Conservation (phyloP, 345 rosid species). For the Linum trigynum region DNA sequence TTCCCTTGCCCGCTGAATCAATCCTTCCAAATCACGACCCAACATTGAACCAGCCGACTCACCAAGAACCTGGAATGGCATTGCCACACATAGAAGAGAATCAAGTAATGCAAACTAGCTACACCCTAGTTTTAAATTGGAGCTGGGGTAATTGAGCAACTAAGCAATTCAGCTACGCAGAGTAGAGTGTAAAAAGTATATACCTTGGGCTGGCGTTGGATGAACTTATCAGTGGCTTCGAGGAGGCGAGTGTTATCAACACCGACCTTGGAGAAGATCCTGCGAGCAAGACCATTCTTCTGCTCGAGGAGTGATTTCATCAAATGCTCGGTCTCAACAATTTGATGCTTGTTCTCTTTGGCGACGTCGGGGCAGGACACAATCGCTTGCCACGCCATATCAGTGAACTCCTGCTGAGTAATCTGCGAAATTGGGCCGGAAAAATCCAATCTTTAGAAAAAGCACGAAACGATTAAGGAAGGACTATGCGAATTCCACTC, state of each 20-base stretch:
- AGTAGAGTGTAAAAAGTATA: slow-evolving; percentile 2
- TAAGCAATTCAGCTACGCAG: background rate
- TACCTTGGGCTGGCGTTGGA: slow-evolving; percentile 95
- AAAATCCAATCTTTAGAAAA: background rate
- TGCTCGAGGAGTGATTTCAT: slow-evolving; percentile 93
- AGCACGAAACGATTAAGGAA: background rate
- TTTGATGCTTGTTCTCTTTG: slow-evolving; percentile 88
- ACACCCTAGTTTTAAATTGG: background rate
- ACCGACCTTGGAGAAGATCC: slow-evolving; percentile 73
- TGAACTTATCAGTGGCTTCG: slow-evolving; percentile 79
- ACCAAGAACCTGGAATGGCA: slow-evolving; percentile 62
- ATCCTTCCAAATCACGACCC: slow-evolving; percentile 84
- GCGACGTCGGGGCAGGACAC: slow-evolving; percentile 91
- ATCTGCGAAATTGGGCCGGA: slow-evolving; percentile 32
- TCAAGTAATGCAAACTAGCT: too few species aligned
- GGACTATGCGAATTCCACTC: background rate
- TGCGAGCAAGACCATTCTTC: slow-evolving; percentile 94
- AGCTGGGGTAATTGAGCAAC: background rate
- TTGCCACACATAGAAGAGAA: background rate
- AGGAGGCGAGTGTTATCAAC: slow-evolving; percentile 84
- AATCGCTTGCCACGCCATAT: slow-evolving; percentile 98
- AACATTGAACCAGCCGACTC: slow-evolving; percentile 87
- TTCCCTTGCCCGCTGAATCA: slow-evolving; percentile 71
- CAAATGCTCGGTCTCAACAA: slow-evolving; percentile 94
- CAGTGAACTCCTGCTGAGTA: slow-evolving; percentile 89